These are phyloP conservation scores for Yarrowia galli DNA, from an alignment of 1,139 yeast genomes.

Conservation along the genomic window DNA sequence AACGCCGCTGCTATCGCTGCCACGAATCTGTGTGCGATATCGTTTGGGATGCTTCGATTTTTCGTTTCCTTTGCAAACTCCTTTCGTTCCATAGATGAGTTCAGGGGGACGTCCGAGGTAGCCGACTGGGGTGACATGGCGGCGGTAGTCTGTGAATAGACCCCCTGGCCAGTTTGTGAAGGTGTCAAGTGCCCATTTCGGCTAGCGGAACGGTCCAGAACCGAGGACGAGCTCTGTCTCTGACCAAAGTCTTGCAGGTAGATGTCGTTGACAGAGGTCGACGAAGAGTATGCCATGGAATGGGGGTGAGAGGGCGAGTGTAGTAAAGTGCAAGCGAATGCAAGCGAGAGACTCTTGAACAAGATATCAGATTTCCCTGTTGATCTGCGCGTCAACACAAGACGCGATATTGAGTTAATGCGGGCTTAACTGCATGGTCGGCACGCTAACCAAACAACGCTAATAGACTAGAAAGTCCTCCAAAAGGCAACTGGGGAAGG, in stretches of 20 bases:
- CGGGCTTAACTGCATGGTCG: conserved; percentile 14
- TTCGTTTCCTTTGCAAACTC: conserved; percentile 15
- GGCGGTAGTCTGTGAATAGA: background rate
- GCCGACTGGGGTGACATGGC: conserved; percentile 25
- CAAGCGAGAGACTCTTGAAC: conserved; percentile 17
- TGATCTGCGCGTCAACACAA: conserved; percentile 34
- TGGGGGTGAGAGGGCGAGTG: background rate
- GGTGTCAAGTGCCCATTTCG: conserved; percentile 33
- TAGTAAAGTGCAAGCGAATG: conserved; percentile 7
- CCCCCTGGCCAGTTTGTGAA: background rate
- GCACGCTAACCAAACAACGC: conserved; percentile 18
- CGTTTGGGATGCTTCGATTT: conserved; percentile 6
- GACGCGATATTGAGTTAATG: conserved; percentile 34
- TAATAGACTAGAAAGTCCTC: background rate
- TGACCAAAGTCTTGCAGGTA: conserved; percentile 22
- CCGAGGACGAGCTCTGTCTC: conserved; percentile 29
- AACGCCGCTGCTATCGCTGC: conserved; percentile 48
- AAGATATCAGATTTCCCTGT: conserved; percentile 8
- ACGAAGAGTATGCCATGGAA: conserved; percentile 32
- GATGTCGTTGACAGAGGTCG: conserved; percentile 34
- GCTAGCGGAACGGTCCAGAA: conserved; percentile 28
- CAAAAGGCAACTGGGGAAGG: background rate
- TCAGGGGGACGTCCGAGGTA: conserved; percentile 7
- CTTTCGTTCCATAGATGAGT: conserved; percentile 5
- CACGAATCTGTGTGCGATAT: conserved; percentile 38